Conservation (phyloP, 1,139 yeast genomes). For the Hyphopichia fennica region DNA sequence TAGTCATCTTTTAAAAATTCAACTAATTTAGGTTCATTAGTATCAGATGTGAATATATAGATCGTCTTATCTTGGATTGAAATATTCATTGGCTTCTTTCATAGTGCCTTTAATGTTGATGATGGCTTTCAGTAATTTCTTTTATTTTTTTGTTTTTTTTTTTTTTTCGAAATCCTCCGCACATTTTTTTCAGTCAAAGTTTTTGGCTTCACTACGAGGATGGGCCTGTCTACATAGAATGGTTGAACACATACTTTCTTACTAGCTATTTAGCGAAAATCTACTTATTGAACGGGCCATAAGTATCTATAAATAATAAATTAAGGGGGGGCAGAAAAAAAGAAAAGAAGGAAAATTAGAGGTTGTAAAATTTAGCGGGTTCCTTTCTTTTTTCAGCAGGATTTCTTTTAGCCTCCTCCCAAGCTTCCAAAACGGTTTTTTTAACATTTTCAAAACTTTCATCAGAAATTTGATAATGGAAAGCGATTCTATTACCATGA, state of each 20-base stretch:
- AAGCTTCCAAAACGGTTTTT: slow-evolving; percentile 27
- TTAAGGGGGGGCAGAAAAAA: too few relatives aligned
- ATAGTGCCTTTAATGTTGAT: neutral
- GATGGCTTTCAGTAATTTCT: neutral
- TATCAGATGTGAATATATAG: slow-evolving; percentile 17
- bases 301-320: neutral
- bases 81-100: neutral
- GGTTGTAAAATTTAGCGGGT: slow-evolving; percentile 1
- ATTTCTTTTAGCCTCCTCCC: slow-evolving; percentile 27
- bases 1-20: slow-evolving; percentile 30
- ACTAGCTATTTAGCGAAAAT: slow-evolving; percentile 1
- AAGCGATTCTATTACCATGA: slow-evolving; percentile 33
- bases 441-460: slow-evolving; percentile 33
- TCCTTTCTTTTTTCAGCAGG: slow-evolving; percentile 18
- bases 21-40: slow-evolving; percentile 12
- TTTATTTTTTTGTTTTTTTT: too few relatives aligned
- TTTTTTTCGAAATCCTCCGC: too few relatives aligned
- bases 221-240: too few relatives aligned
- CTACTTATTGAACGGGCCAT: slow-evolving; percentile 1
- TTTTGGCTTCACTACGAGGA: too few relatives aligned
- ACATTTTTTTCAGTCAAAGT: too few relatives aligned
- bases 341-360: too few relatives aligned
- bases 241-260: too few relatives aligned
- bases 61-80: too few relatives aligned
- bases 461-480: slow-evolving; percentile 39